Percentiles rank a stretch among this genome's conserved stretches.
Evolutionary conservation across 768 basidiomycete genomes (phyloP).

Genomic region (Candolleomyces aberdarensis): DNA sequence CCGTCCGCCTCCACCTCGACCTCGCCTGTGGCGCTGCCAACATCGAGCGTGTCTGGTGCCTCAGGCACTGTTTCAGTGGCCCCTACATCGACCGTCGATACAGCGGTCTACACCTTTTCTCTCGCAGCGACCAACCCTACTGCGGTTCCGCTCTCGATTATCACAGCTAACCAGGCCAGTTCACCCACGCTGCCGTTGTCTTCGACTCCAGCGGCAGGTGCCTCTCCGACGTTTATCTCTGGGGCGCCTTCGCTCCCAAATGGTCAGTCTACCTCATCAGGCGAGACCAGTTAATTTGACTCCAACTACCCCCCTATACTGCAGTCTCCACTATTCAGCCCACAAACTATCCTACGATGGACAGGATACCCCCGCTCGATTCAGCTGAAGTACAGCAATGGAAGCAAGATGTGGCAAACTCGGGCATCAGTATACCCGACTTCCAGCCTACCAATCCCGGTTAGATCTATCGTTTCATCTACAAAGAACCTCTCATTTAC

Average conservation of each 20-base stretch:
- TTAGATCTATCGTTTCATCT: constrained; percentile 11
- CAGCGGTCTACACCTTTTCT: constrained; percentile 40
- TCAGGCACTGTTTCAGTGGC: constrained; percentile 5
- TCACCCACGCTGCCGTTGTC: constrained; percentile 43
- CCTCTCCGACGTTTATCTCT: constrained; percentile 46
- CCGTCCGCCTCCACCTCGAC: background rate
- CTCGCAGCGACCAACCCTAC: constrained; percentile 55
- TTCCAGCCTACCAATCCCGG: constrained; percentile 41
- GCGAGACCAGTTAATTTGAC: background rate
- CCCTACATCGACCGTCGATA: constrained; percentile 14
- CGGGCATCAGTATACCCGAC: constrained; percentile 58
- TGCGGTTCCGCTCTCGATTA: constrained; percentile 52
- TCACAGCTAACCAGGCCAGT: constrained; percentile 40
- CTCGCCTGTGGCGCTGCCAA: constrained; percentile 3
- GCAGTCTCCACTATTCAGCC: constrained; percentile 44
- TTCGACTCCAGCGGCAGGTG: constrained; percentile 46
- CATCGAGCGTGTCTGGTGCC: background rate
- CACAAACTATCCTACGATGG: constrained; percentile 64
- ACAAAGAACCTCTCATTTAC: background rate
- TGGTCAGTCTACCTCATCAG: constrained; percentile 30
- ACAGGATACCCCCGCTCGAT: constrained; percentile 56
- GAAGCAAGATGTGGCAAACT: constrained; percentile 57
- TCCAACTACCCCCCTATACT: constrained; percentile 1
- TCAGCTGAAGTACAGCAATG: constrained; percentile 65
- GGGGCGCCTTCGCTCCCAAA: constrained; percentile 61